A percentile compares a stretch with the other conserved stretches of the same genome.
phyloP scores from a whole-genome alignment of 2,329 filamentous ascomycete genomes.

The Fusarium circinatum region DNA sequence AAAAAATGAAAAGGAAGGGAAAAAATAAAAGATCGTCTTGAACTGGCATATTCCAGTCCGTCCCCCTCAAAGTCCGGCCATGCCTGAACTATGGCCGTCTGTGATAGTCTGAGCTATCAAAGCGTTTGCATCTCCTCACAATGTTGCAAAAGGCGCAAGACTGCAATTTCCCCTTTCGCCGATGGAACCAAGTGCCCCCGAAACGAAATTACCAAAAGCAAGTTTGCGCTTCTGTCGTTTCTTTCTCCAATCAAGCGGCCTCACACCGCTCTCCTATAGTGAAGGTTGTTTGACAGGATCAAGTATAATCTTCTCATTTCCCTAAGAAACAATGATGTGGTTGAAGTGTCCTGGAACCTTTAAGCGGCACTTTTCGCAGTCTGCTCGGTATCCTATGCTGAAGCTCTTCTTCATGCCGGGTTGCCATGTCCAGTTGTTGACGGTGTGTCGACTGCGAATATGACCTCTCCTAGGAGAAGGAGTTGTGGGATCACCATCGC shows the following conservation, averaged over 20 bases:
- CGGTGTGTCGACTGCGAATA: slow-evolving; percentile 67
- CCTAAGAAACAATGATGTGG: slow-evolving; percentile 76
- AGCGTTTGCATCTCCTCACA: not conserved
- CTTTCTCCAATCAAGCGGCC: slow-evolving; percentile 38
- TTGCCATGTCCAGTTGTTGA: slow-evolving; percentile 69
- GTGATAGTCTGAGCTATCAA: not conserved
- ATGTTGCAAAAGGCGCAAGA: not conserved
- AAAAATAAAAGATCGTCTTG: slow-evolving; percentile 15
- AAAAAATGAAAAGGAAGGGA: not conserved
- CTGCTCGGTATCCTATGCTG: slow-evolving; percentile 80
- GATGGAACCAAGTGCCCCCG: not conserved
- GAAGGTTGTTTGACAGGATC: slow-evolving; percentile 34
- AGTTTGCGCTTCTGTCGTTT: slow-evolving; percentile 19
- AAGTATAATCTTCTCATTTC: slow-evolving; percentile 41
- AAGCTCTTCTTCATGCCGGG: slow-evolving; percentile 76
- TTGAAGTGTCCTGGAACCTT: slow-evolving; percentile 84
- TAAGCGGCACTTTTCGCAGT: slow-evolving; percentile 80
- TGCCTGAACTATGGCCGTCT: not conserved
- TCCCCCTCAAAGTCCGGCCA: not conserved
- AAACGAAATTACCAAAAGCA: not conserved
- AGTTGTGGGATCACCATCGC: slow-evolving; percentile 52
- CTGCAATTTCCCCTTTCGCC: not conserved
- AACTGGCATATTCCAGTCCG: not conserved
- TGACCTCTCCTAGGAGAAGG: slow-evolving; percentile 65
- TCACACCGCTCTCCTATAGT: slow-evolving; percentile 44